Conservation (phyloP, 169 alveolate genomes). For the Plasmodium gallinaceum region DNA sequence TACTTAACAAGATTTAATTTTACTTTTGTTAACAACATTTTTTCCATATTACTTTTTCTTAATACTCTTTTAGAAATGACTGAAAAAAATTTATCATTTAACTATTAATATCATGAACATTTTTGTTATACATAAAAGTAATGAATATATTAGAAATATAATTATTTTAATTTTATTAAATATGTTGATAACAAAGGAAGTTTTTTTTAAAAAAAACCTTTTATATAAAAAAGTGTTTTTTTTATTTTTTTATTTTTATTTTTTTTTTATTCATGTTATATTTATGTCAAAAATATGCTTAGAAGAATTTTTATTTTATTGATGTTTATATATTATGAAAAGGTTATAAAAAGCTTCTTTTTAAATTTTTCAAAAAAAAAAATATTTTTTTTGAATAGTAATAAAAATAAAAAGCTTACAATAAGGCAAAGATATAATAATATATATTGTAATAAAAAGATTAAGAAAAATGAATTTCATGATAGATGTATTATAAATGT, state of each 20-base stretch:
- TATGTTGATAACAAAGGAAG: too few relatives aligned
- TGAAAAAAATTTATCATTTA: too few relatives aligned
- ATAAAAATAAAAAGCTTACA: background rate
- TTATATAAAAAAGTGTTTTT: too few relatives aligned
- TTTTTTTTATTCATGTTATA: background rate
- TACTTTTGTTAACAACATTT: too few relatives aligned
- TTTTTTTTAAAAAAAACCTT: too few relatives aligned
- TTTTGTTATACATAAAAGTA: too few relatives aligned
- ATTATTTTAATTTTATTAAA: too few relatives aligned
- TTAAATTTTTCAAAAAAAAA: constrained; percentile 10
- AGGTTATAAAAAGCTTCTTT: constrained; percentile 4
- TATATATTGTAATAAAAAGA: constrained; percentile 37
- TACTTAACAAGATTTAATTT: too few relatives aligned
- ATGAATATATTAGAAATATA: too few relatives aligned
- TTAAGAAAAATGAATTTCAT: constrained; percentile 76
- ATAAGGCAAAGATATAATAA: background rate
- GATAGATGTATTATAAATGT: constrained; percentile 85
- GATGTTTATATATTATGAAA: constrained; percentile 6
- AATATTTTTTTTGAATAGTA: constrained; percentile 13
- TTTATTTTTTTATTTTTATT: background rate
- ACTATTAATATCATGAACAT: too few relatives aligned
- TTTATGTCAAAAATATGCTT: constrained; percentile 11
- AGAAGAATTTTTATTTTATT: constrained; percentile 4
- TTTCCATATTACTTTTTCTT: too few relatives aligned
- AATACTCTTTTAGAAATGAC: too few relatives aligned